These are phyloP conservation scores for Solidago caesia DNA, from an alignment of 129 eudicot genomes.

Conservation along the genomic window DNA sequence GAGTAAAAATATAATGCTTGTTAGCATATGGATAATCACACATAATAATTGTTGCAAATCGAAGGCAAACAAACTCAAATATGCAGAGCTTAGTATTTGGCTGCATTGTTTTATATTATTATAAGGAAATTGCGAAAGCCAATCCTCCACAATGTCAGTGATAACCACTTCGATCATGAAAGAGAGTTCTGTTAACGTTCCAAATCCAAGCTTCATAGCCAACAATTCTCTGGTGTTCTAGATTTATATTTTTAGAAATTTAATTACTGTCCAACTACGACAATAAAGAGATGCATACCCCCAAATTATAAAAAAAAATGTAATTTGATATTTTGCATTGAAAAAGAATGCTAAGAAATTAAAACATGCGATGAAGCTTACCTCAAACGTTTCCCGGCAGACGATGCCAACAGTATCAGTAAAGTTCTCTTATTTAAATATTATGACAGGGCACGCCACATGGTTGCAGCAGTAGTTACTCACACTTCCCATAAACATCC, in stretches of 20 bases:
- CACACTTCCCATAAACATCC: conserved; percentile 90
- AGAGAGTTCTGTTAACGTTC: neutral
- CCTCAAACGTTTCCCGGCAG: conserved; percentile 25
- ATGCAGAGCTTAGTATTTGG: neutral
- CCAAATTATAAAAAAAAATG: too few species aligned
- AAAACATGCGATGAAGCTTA: conserved; percentile 3
- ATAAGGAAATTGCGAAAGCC: neutral
- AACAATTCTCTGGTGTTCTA: neutral
- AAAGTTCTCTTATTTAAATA: conserved; percentile 46
- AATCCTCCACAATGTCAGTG: too few species aligned
- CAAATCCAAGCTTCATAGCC: neutral
- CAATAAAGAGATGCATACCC: neutral
- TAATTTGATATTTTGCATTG: neutral
- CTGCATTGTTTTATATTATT: neutral
- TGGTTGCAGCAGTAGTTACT: conserved; percentile 82
- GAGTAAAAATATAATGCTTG: neutral
- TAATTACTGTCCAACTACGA: neutral
- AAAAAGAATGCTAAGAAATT: neutral
- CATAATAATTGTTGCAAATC: neutral
- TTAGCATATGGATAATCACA: neutral
- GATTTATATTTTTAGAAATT: neutral
- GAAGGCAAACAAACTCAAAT: neutral
- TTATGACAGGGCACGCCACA: conserved; percentile 67
- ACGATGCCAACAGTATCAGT: conserved; percentile 8
- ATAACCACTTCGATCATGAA: neutral